phyloP scores from a whole-genome alignment of 495 filamentous ascomycete genomes.

The Daldinia vernicosa region DNA sequence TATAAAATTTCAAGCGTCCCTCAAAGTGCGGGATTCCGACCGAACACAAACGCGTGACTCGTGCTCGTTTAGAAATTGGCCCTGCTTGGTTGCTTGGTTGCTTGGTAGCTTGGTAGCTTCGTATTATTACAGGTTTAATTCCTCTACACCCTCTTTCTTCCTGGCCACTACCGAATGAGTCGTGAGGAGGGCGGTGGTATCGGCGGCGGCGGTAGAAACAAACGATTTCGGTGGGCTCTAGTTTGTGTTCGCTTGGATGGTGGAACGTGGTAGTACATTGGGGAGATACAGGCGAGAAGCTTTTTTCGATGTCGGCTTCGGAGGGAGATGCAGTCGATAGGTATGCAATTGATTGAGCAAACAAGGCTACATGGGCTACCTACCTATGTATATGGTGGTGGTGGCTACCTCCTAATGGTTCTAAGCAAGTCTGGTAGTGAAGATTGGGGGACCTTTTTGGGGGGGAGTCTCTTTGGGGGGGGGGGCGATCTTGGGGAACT shows the following conservation, averaged over 20 bases:
- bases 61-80: slow-evolving; percentile 19
- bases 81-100: slow-evolving; percentile 1
- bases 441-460: slow-evolving; percentile 16
- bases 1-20: slow-evolving; percentile 31
- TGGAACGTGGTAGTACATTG: slow-evolving; percentile 43
- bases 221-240: slow-evolving; percentile 26
- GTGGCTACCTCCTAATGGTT: too few species aligned
- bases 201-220: slow-evolving; percentile 12
- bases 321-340: slow-evolving; percentile 16
- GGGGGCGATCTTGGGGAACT: background rate
- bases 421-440: background rate
- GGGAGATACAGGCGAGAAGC: slow-evolving; percentile 16
- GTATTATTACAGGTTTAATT: slow-evolving; percentile 31
- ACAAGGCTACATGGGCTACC: slow-evolving; percentile 21
- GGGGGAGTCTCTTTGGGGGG: background rate
- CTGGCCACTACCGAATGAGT: slow-evolving; percentile 22
- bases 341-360: slow-evolving; percentile 18
- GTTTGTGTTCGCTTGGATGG: slow-evolving; percentile 22
- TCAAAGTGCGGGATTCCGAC: slow-evolving; percentile 22
- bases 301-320: slow-evolving; percentile 18
- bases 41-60: slow-evolving; percentile 36
- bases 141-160: slow-evolving; percentile 33
- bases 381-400: too few species aligned
- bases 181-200: slow-evolving; percentile 17
- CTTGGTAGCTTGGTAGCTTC: background rate